These are phyloP conservation scores for Fusarium beomiforme DNA, from an alignment of 2,329 filamentous ascomycete species.

Conservation along the genomic window DNA sequence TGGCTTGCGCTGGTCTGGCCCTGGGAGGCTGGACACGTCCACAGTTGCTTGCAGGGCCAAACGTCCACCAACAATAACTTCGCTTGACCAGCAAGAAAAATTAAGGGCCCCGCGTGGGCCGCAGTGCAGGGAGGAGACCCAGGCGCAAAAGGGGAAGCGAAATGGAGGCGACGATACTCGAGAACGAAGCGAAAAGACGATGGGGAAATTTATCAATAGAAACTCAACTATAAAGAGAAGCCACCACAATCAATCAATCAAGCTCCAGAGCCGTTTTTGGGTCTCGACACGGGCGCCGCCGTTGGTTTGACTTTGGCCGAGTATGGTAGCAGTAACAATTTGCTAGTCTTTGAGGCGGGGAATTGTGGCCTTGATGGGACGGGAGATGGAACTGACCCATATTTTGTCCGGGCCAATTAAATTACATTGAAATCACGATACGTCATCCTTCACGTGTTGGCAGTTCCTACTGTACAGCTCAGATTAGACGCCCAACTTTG, in stretches of 20 bases:
- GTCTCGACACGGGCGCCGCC: background rate
- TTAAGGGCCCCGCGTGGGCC: constrained; percentile 36
- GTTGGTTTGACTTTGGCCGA: constrained; percentile 10
- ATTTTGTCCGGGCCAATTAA: constrained; percentile 35
- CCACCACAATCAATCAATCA: constrained; percentile 7
- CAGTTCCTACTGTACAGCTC: background rate
- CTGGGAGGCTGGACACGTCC: constrained; percentile 31
- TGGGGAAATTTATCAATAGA: background rate
- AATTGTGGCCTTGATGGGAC: constrained; percentile 11
- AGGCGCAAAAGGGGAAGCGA: constrained; percentile 4
- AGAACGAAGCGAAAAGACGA: background rate
- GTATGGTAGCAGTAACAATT: constrained; percentile 2
- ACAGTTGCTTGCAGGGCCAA: constrained; percentile 8
- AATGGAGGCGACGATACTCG: background rate
- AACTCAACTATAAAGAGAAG: background rate
- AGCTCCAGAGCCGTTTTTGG: too few species aligned
- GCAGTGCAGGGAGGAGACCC: constrained; percentile 20
- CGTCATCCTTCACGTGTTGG: constrained; percentile 29
- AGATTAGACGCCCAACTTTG: constrained; percentile 23
- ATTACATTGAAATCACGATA: constrained; percentile 21
- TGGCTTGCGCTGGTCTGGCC: background rate
- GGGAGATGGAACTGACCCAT: constrained; percentile 17
- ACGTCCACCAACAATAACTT: constrained; percentile 1
- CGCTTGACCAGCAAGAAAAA: constrained; percentile 27
- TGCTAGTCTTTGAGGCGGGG: constrained; percentile 31